Evolutionary conservation across 176 grass and related monocot genomes (phyloP), one percentile per base, ranked within the genome.

Genomic region (Saccharum spontaneum): DNA sequence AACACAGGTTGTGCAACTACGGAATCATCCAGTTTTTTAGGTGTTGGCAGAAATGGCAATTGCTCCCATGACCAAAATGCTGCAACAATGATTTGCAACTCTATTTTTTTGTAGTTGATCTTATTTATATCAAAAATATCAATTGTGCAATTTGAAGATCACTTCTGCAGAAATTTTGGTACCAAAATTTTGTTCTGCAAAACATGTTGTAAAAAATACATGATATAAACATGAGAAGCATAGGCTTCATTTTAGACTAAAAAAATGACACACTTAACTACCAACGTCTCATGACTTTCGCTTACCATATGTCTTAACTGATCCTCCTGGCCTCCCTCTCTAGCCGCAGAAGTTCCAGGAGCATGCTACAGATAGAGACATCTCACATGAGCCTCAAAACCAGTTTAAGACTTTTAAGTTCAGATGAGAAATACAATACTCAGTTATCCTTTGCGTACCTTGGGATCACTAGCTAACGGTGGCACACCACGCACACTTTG

Each of bases 321-420:
- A 60, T 65, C 10, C 77, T 80, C 40, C 55, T 73, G 54, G 48
- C 16, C 68, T 64, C 30, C 15, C 44, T 44, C 30, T 79, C 84
- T 78, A 74, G 33, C 31, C 2, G 43, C 59, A 66, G 43, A 86
- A 74, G 85, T 67, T n/a, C 57, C 69, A 54, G 69, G 55, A 28
- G 15, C 43, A 54, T 86, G 85, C 85, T 86, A 57, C 76, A 79
- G 55, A 73, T 26, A 50, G 8, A 80, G 43, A 65, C 15, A 74
- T n/a, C 69, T n/a, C 69, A 86, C 7, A 86, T 80, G n/a, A 67
- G 63, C 20, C 68, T 81, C 59, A 66, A 3, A 15, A n/a, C 20
- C 3, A 50, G 3, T 76, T 31, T 45, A 28, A 28, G 28, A 28
- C 28, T 28, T 28, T 28, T 28, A 65, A 14, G 20, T 74, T 37